A percentile compares a stretch with the other conserved stretches of the same genome.
phyloP scores from a whole-genome alignment of 441 rosid genomes.

The Syzygium malaccense region DNA sequence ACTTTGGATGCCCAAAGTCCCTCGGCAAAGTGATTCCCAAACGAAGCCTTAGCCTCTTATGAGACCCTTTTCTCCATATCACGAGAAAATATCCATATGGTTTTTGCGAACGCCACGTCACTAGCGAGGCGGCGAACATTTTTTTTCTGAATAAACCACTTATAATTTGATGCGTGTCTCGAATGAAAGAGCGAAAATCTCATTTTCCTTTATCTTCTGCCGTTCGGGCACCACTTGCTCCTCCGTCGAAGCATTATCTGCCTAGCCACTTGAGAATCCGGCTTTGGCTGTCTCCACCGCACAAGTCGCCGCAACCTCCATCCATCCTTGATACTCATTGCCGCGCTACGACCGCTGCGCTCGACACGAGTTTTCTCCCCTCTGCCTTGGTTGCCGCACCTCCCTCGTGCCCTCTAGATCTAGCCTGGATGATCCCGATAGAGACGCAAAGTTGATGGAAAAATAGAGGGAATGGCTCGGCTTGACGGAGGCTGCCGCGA shows the following conservation, averaged over 20 bases:
- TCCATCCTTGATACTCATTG: background rate
- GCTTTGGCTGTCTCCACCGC: background rate
- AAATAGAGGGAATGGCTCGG: background rate
- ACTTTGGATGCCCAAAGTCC: too few species aligned
- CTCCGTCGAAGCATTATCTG: background rate
- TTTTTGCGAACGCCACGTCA: too few species aligned
- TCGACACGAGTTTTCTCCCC: background rate
- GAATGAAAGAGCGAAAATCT: too few species aligned
- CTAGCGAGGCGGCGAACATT: too few species aligned
- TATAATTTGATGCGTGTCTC: too few species aligned
- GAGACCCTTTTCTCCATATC: too few species aligned
- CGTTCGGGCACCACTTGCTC: too few species aligned
- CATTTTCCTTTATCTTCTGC: too few species aligned
- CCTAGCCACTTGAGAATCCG: background rate
- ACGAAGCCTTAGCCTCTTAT: too few species aligned
- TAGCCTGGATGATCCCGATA: background rate
- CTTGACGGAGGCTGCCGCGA: background rate
- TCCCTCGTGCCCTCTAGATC: background rate
- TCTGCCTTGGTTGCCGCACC: background rate
- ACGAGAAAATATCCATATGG: too few species aligned
- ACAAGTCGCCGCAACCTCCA: background rate
- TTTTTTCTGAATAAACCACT: too few species aligned
- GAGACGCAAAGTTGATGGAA: background rate
- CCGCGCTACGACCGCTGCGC: background rate
- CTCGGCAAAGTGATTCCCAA: too few species aligned